Evolutionary conservation across 345 rosid genomes (phyloP), one percentile per base, ranked within the genome.

Genomic region (Ceriops zippeliana): DNA sequence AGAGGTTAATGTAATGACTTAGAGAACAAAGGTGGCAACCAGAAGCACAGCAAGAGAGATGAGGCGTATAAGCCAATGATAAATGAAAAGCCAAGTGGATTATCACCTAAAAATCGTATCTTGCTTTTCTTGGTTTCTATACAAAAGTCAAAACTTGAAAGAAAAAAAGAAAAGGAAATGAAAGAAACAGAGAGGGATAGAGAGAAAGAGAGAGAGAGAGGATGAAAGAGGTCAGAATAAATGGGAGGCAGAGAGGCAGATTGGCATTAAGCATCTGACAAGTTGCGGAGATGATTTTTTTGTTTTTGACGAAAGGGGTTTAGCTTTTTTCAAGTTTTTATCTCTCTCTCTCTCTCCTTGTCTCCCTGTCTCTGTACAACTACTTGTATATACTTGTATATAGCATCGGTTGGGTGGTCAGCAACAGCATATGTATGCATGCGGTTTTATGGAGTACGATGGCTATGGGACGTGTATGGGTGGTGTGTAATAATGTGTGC

Each of bases 71-170:
- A 60, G 71, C 58, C 73, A 69, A 73, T 56, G 53, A 49, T 62
- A 24, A 56, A 68, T 49, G 66, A 74, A 67, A 37, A 47, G 71
- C 59, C 73, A 65, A 65, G 38, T 66, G 70, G 31, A 10, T 42
- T 42, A 42, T 42, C 47, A 3, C 49, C 49, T 42, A 42, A 42
- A 34, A 34, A 34, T 34, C 19, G 17, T 13, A 42, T 42, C 17
- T 13, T 42, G 3, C 13, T 42, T 42, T 42, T 15, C 49, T 42
- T 13, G 49, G 49, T 13, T 42, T 13, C 17, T 0, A 42, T 42
- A 4, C 0, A 22, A 28, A 34, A 34, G 42, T 58, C 7, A 58
- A 69, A 42, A 51, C 7, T 10, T 6, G 37, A 34, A 34, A 6
- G 1, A 34, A 34, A 34, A 34, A 34, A 6, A 1, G 31, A 49